These are phyloP conservation scores for Alternaria metachromatica DNA, from an alignment of 2,329 filamentous ascomycete species.

Conservation along the genomic window DNA sequence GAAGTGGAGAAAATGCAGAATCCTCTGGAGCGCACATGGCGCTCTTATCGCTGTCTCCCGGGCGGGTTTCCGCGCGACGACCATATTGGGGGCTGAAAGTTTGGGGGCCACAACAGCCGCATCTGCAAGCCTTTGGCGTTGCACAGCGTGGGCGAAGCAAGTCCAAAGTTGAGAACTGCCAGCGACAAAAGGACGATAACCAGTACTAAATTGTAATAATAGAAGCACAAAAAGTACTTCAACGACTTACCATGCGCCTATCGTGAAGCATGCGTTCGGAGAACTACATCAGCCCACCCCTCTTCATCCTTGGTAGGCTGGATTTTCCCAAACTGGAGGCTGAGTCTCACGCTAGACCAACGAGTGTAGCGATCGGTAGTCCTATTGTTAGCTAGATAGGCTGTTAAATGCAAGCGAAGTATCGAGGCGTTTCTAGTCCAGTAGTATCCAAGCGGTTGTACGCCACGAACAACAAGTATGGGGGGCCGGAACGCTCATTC, in stretches of 20 bases:
- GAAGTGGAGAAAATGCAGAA: not conserved
- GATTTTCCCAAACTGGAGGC: not conserved
- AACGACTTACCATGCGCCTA: not conserved
- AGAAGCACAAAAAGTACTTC: not conserved
- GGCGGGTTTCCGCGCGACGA: not conserved
- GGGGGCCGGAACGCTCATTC: not conserved
- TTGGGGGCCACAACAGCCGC: slow-evolving; percentile 9
- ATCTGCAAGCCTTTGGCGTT: not conserved
- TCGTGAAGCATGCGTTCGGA: not conserved
- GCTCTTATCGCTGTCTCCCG: not conserved
- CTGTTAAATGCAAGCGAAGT: slow-evolving; percentile 6
- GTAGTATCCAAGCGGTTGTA: not conserved
- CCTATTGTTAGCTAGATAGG: slow-evolving; percentile 11
- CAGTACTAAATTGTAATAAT: not conserved
- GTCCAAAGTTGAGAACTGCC: too few species aligned
- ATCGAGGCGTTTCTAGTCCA: slow-evolving; percentile 5
- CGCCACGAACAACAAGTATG: not conserved
- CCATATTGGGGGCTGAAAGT: slow-evolving; percentile 14
- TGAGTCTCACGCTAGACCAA: not conserved
- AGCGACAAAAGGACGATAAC: not conserved
- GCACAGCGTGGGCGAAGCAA: not conserved
- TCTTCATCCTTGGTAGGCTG: not conserved
- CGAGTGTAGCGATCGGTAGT: not conserved
- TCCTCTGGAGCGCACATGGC: not conserved
- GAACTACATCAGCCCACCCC: not conserved